A percentile compares a stretch with the other conserved stretches of the same genome.
Evolutionary conservation across 2,329 filamentous ascomycete genomes (phyloP).

Genomic region (Verticillium isaacii): DNA sequence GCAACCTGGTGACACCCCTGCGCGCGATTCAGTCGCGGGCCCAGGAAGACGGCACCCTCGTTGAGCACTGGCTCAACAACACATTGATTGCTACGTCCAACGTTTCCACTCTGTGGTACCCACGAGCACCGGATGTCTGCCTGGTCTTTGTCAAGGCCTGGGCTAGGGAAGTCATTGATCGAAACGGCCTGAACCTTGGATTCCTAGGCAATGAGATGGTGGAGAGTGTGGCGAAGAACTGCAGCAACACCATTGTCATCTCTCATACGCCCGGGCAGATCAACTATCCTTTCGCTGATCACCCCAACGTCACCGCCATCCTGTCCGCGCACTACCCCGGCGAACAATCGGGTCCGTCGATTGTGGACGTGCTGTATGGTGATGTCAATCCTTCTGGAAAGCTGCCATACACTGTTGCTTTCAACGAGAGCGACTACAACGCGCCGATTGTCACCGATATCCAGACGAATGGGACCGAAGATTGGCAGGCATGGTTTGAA

Average conservation of each 20-base stretch:
- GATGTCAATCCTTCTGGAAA: conserved; percentile 49
- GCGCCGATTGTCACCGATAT: conserved; percentile 16
- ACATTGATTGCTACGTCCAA: no score
- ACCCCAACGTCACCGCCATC: conserved; percentile 60
- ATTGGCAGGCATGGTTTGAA: conserved; percentile 47
- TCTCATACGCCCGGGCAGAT: conserved; percentile 60
- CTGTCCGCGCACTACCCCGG: conserved; percentile 61
- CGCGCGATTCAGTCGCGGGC: neutral
- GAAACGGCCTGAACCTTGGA: conserved; percentile 43
- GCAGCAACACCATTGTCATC: conserved; percentile 58
- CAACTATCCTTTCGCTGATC: conserved; percentile 57
- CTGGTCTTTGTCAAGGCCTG: conserved; percentile 10
- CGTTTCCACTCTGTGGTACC: no score
- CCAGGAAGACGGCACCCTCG: neutral
- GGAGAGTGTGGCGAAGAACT: conserved; percentile 52
- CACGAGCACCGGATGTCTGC: conserved; percentile 5
- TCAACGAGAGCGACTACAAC: conserved; percentile 41
- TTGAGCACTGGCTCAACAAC: no score
- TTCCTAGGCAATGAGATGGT: conserved; percentile 38
- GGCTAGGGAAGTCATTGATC: neutral
- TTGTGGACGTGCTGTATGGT: conserved; percentile 55
- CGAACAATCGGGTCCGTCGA: conserved; percentile 56
- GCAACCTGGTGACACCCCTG: neutral
- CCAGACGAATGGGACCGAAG: conserved; percentile 18
- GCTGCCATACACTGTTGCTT: conserved; percentile 58